A percentile compares a stretch with the other conserved stretches of the same genome.
These are phyloP conservation scores for Penicillium sp. DNA, from an alignment of 2,329 filamentous ascomycete genomes.

Conservation along the genomic window DNA sequence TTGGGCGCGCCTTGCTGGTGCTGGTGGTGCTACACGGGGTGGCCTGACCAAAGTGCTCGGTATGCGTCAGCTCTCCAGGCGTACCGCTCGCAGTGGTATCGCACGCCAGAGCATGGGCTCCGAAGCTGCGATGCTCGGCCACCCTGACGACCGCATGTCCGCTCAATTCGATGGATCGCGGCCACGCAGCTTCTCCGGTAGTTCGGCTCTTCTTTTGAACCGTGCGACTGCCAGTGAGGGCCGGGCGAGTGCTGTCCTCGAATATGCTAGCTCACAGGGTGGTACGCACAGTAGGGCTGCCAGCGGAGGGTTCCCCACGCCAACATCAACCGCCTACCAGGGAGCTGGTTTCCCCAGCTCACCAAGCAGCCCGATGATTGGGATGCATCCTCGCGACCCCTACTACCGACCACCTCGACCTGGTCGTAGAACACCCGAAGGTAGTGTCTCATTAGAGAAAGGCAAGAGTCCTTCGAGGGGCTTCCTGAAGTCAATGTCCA, in stretches of 20 bases:
- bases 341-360: constrained; percentile 54
- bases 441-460: constrained; percentile 47
- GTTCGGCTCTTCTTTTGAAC: constrained; percentile 63
- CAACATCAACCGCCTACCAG: constrained; percentile 77
- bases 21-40: constrained; percentile 73
- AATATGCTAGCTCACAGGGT: constrained; percentile 52
- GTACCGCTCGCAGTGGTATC: constrained; percentile 64
- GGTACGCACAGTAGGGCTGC: constrained; percentile 54
- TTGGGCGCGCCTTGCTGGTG: constrained; percentile 75
- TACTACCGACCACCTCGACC: constrained; percentile 86
- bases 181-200: constrained; percentile 61
- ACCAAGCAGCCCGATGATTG: constrained; percentile 45
- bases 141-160: constrained; percentile 66
- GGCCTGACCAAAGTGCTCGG: constrained; percentile 87
- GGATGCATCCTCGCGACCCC: constrained; percentile 64
- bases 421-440: constrained; percentile 65
- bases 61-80: constrained; percentile 80
- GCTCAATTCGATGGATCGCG: constrained; percentile 55
- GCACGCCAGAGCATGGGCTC: constrained; percentile 81
- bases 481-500: constrained; percentile 40
- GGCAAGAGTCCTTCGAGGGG: constrained; percentile 42
- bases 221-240: constrained; percentile 48
- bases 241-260: constrained; percentile 55
- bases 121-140: constrained; percentile 74
- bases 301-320: constrained; percentile 64